A percentile compares a stretch with the other conserved stretches of the same genome.
These are phyloP conservation scores for Penicillium turbatum DNA, from an alignment of 495 filamentous ascomycete species.

Conservation along the genomic window DNA sequence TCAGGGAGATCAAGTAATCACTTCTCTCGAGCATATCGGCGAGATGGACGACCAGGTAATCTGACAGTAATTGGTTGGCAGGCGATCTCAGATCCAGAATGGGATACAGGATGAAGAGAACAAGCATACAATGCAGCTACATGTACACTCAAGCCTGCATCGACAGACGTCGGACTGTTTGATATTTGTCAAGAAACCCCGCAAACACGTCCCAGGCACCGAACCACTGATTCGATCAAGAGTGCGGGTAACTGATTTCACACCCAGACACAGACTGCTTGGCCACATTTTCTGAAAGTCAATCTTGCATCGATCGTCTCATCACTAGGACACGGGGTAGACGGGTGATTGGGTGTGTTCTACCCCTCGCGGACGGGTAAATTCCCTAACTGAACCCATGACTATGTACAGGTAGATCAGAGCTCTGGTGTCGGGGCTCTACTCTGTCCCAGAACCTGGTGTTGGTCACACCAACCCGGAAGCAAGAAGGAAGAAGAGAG, in stretches of 20 bases:
- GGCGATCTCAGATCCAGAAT: no score
- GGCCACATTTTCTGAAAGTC: not conserved
- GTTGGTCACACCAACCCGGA: not conserved
- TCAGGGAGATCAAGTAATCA: no score
- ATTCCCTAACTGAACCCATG: not conserved
- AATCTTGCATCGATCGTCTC: constrained; percentile 7
- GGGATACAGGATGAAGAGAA: no score
- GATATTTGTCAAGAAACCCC: no score
- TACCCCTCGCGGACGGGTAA: constrained; percentile 1
- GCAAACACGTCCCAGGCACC: not conserved
- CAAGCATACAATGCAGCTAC: no score
- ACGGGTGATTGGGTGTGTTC: constrained; percentile 3
- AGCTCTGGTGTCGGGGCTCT: not conserved
- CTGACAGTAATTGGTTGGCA: no score
- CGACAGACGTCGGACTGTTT: no score
- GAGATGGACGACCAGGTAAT: no score
- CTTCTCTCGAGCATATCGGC: no score
- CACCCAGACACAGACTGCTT: not conserved
- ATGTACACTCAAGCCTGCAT: no score
- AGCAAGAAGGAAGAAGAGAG: not conserved
- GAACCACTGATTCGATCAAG: not conserved
- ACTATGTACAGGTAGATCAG: constrained; percentile 4
- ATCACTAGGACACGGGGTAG: not conserved
- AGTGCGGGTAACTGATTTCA: not conserved
- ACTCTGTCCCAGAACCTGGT: not conserved